Evolutionary conservation across 1,139 yeast species (phyloP), one percentile per base, ranked within the genome.

Genomic region (Pichia sp.): DNA sequence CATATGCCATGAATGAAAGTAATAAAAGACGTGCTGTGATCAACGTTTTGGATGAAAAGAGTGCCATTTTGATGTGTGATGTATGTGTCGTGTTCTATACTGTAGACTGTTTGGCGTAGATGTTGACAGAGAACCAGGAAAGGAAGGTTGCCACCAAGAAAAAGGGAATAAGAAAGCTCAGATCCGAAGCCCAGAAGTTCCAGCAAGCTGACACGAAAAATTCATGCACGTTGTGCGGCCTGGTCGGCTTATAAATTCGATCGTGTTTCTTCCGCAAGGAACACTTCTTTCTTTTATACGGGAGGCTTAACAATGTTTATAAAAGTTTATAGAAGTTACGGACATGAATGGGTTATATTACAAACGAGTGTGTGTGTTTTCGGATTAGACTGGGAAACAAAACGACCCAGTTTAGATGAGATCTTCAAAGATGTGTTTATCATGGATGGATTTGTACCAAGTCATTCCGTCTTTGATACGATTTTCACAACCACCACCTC

Each of bases 11-110:
- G 11, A 71, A 61, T 1, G 75, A 57, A 24, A 81, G 71, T 43
- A 76, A 69, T 7, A 68, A 64, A 6, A 77, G 66, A 56, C 90
- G 72, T 28, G 73, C 53, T 52, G 78, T 78, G 19, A 77, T 62
- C 44, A 82, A 63, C 21, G 75, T 63, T 34, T 65, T 71, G 9
- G 88, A 75, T 1, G 85, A 73, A 47, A 83, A 67, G 49, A 81
- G 68, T 45, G 79, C 83, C 88, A 83, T 82, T 6, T 28, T 24
- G 24, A 9, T 55, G 14, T n/a, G n/a, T n/a, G n/a, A n/a, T n/a
- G n/a, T n/a, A n/a, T n/a, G n/a, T n/a, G n/a, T n/a, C n/a, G n/a
- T n/a, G n/a, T n/a, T n/a, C n/a, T n/a, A n/a, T n/a, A n/a, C n/a
- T n/a, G n/a, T n/a, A n/a, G n/a, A n/a, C n/a, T n/a, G 22, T 24